These are phyloP conservation scores for Sporothrix globosa DNA, from an alignment of 2,329 filamentous ascomycete species.

Conservation along the genomic window DNA sequence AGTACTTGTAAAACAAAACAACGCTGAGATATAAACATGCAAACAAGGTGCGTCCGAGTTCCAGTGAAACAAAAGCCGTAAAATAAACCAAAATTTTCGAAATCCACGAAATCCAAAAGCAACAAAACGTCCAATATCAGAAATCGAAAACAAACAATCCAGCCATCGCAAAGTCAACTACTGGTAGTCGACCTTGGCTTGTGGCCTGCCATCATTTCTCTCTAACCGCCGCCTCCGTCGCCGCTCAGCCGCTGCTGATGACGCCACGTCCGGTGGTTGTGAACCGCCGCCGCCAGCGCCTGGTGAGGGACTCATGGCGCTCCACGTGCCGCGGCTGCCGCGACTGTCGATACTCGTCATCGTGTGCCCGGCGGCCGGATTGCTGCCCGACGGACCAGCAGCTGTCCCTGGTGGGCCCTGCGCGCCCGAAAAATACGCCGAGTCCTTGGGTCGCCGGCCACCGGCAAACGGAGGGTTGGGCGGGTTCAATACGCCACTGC, in stretches of 20 bases:
- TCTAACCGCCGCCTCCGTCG: constrained; percentile 61
- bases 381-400: constrained; percentile 47
- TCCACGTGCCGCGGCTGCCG: constrained; percentile 57
- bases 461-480: constrained; percentile 61
- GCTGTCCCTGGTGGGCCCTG: constrained; percentile 40
- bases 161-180: not conserved
- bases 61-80: not conserved
- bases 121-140: not conserved
- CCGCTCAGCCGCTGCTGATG: constrained; percentile 52
- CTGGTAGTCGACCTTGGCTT: constrained; percentile 40
- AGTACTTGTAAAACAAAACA: not conserved
- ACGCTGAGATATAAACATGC: constrained; percentile 17
- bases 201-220: constrained; percentile 50
- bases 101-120: constrained; percentile 2
- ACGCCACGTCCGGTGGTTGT: constrained; percentile 31
- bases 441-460: constrained; percentile 59
- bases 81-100: not conserved
- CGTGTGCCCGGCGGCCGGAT: constrained; percentile 48
- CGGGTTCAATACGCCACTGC: constrained; percentile 51
- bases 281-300: constrained; percentile 39
- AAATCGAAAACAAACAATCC: not conserved
- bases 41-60: not conserved
- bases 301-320: constrained; percentile 53
- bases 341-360: constrained; percentile 54
- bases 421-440: constrained; percentile 62